Conservation (phyloP, 768 basidiomycete genomes). For the Zangia roseola region DNA sequence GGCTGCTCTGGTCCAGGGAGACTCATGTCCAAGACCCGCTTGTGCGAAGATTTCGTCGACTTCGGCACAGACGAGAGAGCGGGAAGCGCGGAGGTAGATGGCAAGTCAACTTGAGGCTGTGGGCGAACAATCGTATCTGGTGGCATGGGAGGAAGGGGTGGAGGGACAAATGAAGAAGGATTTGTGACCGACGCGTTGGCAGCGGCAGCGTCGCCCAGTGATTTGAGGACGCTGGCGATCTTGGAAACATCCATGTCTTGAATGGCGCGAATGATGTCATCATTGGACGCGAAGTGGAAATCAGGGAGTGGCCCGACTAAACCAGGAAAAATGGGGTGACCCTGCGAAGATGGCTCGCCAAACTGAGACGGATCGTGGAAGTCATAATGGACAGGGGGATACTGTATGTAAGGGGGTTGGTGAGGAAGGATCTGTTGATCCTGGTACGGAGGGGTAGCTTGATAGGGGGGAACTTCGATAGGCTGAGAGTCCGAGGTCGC, state of each 20-base stretch:
- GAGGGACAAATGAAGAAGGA: constrained; percentile 21
- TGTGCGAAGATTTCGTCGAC: constrained; percentile 34
- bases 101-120: constrained; percentile 39
- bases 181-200: constrained; percentile 34
- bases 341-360: constrained; percentile 25
- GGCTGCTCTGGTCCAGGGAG: constrained; percentile 40
- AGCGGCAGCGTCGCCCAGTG: constrained; percentile 57
- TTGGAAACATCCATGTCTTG: constrained; percentile 70
- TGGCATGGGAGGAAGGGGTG: constrained; percentile 21
- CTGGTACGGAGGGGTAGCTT: constrained; percentile 34
- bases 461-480: constrained; percentile 26
- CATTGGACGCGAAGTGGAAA: constrained; percentile 54
- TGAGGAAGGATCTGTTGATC: constrained; percentile 32
- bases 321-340: constrained; percentile 26
- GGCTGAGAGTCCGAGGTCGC: constrained; percentile 40
- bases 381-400: constrained; percentile 29
- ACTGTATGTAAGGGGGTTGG: constrained; percentile 28
- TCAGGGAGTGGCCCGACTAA: constrained; percentile 30
- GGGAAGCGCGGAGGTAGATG: constrained; percentile 40
- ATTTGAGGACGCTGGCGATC: constrained; percentile 64
- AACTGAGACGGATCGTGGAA: constrained; percentile 31
- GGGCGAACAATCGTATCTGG: constrained; percentile 30
- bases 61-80: constrained; percentile 42
- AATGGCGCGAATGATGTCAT: constrained; percentile 70
- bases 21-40: constrained; percentile 43